These are phyloP conservation scores for Acrasis kona DNA, from an alignment of 78 protist genomes.

Conservation along the genomic window DNA sequence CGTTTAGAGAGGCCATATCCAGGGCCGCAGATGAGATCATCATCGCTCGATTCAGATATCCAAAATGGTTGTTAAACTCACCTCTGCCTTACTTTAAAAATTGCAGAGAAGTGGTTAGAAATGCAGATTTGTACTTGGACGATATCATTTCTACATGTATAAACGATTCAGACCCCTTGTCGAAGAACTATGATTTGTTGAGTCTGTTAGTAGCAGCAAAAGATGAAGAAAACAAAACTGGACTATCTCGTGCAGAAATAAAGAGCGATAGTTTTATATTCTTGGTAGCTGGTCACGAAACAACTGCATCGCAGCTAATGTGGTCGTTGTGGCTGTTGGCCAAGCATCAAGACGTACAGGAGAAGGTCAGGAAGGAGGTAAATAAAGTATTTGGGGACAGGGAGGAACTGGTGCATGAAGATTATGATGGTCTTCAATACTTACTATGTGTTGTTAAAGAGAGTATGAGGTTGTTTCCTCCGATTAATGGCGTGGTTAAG, in stretches of 20 bases:
- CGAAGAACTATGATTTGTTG: not conserved
- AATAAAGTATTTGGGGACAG: not conserved
- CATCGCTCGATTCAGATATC: not conserved
- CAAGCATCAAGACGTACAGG: not conserved
- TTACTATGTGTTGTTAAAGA: not conserved
- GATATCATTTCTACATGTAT: not conserved
- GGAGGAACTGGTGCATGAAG: not conserved
- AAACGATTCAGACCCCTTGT: not conserved
- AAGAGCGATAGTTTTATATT: not conserved
- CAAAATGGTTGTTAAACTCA: no score
- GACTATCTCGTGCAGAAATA: not conserved
- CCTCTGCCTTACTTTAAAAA: not conserved
- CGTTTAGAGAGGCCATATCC: not conserved
- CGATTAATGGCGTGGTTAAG: not conserved
- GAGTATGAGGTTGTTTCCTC: not conserved
- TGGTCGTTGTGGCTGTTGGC: not conserved
- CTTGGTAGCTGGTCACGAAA: not conserved
- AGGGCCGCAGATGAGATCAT: not conserved
- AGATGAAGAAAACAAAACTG: not conserved
- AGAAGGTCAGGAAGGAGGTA: not conserved
- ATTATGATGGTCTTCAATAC: not conserved
- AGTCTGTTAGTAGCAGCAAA: not conserved
- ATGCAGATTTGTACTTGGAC: not conserved
- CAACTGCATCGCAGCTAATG: not conserved
- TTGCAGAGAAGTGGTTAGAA: not conserved